These are phyloP conservation scores for Chaetomium cochliodes DNA, from an alignment of 495 filamentous ascomycete genomes.

Conservation along the genomic window DNA sequence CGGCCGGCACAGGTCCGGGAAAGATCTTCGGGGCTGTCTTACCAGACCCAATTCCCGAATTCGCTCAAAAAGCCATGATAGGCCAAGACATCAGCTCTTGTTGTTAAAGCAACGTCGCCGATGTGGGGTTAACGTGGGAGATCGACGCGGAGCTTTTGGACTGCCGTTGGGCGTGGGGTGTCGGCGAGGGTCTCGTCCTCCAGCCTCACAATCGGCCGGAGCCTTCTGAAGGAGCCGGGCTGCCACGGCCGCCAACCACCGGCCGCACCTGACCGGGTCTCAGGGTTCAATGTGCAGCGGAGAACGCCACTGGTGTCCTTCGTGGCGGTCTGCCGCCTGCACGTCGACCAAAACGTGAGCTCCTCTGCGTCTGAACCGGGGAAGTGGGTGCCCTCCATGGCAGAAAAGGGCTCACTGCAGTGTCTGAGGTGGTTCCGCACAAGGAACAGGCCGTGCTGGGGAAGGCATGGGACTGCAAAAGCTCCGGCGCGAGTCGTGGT, in stretches of 20 bases:
- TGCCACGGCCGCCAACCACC: not conserved
- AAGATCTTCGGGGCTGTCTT: not conserved
- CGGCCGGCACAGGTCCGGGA: not conserved
- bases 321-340: constrained; percentile 28
- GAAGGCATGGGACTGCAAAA: constrained; percentile 2
- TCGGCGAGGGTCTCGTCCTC: constrained; percentile 7
- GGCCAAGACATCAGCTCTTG: constrained; percentile 1
- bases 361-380: constrained; percentile 17
- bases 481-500: not conserved
- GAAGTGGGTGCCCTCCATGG: constrained; percentile 7
- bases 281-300: not conserved
- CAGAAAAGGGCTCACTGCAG: constrained; percentile 10
- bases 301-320: constrained; percentile 29
- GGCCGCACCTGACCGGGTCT: constrained; percentile 27
- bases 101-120: not conserved
- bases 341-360: constrained; percentile 32
- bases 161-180: constrained; percentile 13
- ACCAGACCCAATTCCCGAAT: not conserved
- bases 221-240: not conserved
- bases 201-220: not conserved
- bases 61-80: not conserved
- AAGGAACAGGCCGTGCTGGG: not conserved
- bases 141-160: constrained; percentile 13
- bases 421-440: not conserved
- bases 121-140: constrained; percentile 14